Evolutionary conservation across 164 flowering plant genomes (phyloP).

Genomic region (Vitis rotundifolia): DNA sequence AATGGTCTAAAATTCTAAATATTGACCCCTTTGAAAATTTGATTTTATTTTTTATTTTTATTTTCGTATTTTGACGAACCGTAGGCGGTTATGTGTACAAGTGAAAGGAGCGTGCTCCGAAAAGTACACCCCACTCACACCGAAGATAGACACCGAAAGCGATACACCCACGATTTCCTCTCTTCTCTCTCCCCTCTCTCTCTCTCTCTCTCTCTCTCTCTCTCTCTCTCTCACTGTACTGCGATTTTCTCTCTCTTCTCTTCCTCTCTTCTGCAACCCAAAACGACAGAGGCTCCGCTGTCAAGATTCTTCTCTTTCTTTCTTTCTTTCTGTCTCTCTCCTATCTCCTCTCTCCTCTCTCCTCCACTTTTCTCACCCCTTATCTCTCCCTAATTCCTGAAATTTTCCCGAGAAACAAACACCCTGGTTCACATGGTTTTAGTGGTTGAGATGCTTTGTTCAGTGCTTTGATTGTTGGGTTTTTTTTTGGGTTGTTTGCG

Average conservation of each 20-base stretch:
- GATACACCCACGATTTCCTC: background rate
- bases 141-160: too few relatives aligned
- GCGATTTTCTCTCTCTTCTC: background rate
- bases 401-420: conserved; percentile 18
- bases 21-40: too few relatives aligned
- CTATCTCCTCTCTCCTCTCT: conserved; percentile 6
- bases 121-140: background rate
- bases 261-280: conserved; percentile 32
- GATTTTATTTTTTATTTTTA: too few relatives aligned
- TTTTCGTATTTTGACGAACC: too few relatives aligned
- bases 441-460: background rate
- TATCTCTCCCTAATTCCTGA: background rate
- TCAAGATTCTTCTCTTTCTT: conserved; percentile 32
- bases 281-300: conserved; percentile 48
- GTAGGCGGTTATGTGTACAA: too few relatives aligned
- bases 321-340: conserved; percentile 8
- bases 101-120: background rate
- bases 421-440: background rate
- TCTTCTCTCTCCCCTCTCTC: background rate
- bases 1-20: too few relatives aligned
- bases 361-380: background rate
- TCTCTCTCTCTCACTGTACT: conserved; percentile 4
- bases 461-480: background rate
- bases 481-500: background rate
- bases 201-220: conserved; percentile 10